Percentiles rank a stretch among this genome's conserved stretches.
Conservation (phyloP, 495 filamentous ascomycete genomes). For the Neurospora intermedia region DNA sequence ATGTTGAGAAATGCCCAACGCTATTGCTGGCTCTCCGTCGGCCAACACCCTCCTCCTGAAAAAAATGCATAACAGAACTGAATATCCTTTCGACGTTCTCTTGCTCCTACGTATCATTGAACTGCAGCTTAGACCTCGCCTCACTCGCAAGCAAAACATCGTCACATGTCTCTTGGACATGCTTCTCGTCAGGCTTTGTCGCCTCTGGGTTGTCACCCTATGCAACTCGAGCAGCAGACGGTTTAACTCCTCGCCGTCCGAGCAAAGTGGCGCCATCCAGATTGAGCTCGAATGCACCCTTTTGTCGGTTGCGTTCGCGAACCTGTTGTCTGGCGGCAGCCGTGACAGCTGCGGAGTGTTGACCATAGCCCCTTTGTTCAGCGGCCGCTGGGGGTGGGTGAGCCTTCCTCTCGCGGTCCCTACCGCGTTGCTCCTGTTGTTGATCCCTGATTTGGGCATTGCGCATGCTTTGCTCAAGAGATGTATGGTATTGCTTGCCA, state of each 20-base stretch:
- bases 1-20: not conserved
- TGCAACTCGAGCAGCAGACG: conserved; percentile 24
- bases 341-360: conserved; percentile 66
- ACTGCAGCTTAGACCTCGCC: not conserved
- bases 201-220: conserved; percentile 10
- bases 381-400: conserved; percentile 27
- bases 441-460: conserved; percentile 63
- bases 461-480: conserved; percentile 72
- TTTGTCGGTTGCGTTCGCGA: conserved; percentile 42
- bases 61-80: not conserved
- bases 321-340: conserved; percentile 73
- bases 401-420: conserved; percentile 29
- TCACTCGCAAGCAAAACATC: not conserved
- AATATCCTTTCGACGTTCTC: not conserved
- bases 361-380: conserved; percentile 63
- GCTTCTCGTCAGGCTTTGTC: not conserved
- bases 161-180: not conserved
- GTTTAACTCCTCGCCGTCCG: conserved; percentile 58
- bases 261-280: conserved; percentile 82
- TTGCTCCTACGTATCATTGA: not conserved
- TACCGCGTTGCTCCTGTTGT: conserved; percentile 33
- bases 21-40: not conserved
- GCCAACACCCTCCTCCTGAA: not conserved
- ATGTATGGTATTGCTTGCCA: conserved; percentile 48
- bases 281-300: conserved; percentile 79